Base-by-base conservation (phyloP, 176 grass and related monocot genomes). In the Carex parvula region DNA sequence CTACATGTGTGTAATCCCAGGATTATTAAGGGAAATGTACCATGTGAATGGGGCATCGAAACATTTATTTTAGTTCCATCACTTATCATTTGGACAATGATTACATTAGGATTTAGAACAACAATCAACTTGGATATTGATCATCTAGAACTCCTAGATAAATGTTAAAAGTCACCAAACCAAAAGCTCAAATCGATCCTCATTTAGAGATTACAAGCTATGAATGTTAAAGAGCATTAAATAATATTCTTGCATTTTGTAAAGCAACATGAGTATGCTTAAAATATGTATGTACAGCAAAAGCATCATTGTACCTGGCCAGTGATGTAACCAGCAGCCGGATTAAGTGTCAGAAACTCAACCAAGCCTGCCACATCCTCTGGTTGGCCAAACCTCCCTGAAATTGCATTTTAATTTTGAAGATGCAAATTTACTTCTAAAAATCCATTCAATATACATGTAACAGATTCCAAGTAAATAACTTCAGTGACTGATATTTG, bases 291-390 rank as follows among this genome's bases (percentile, higher is more conserved):
- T n/a, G 53, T 41, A 54, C 3, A 76, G 53, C 6, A 64, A 52
- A 29, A 29, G 48, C 2, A 74, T 60, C 67, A 3, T 60, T n/a
- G 44, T 79, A 95, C 93, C 90, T 95, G 93, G 32, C 93, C 93
- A 59, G 93, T 95, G 37, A 95, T 92, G 84, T 95, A 95, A 61
- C 88, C 88, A 16, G 88, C 88, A 22, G 90, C 87, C 64, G 90
- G 82, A 82, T 62, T 90, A 29, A 95, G 87, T 11, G 93, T 85
- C 30, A 95, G 75, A 77, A 96, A 92, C 9, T 92, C 91, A 8
- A 96, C 91, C n/a, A 96, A 60, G 29, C 91, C 93, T 14, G 89
- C 93, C 60, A 96, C 93, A 15, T 92, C 89, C 87, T 99, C 96
- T 65, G 96, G 89, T 50, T 90, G 85, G 29, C 96, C 96, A 70